Conservation (phyloP, 2,329 filamentous ascomycete genomes). For the Purpureocillium lavendulum region DNA sequence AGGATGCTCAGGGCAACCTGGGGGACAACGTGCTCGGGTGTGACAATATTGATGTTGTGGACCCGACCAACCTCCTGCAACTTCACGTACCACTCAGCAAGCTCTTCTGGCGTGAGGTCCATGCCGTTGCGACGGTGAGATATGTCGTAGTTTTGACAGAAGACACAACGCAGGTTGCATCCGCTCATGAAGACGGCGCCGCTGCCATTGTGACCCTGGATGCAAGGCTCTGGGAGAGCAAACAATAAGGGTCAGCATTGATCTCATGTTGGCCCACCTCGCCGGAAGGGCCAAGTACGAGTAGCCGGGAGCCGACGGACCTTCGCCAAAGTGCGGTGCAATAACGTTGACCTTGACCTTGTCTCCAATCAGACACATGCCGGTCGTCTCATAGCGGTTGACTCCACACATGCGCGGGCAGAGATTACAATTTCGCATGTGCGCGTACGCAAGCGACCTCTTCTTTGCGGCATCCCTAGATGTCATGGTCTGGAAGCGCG, state of each 20-base stretch:
- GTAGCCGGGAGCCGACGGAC: constrained; percentile 21
- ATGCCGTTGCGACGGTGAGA: constrained; percentile 74
- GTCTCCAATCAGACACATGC: constrained; percentile 69
- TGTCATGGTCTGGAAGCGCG: constrained; percentile 62
- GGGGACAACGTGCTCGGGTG: constrained; percentile 78
- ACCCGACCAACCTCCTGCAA: constrained; percentile 69
- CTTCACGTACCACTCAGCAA: constrained; percentile 78
- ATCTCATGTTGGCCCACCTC: too few species aligned
- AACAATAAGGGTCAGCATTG: constrained; percentile 2
- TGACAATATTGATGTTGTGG: constrained; percentile 88
- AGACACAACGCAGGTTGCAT: constrained; percentile 65
- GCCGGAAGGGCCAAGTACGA: too few species aligned
- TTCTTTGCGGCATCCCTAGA: constrained; percentile 65
- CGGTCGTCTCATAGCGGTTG: constrained; percentile 72
- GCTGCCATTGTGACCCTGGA: constrained; percentile 74
- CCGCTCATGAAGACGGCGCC: constrained; percentile 77
- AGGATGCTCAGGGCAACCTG: constrained; percentile 73
- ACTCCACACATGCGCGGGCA: constrained; percentile 71
- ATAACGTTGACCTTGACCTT: constrained; percentile 76
- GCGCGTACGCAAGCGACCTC: constrained; percentile 62
- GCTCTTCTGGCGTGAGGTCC: constrained; percentile 67
- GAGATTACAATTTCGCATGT: constrained; percentile 71
- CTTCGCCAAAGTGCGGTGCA: constrained; percentile 77
- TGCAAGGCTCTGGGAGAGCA: constrained; percentile 54
- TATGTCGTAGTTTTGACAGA: constrained; percentile 79